Percentiles rank a stretch among this genome's conserved stretches.
phyloP scores from a whole-genome alignment of 2,329 filamentous ascomycete species.

The Fusarium sp. region DNA sequence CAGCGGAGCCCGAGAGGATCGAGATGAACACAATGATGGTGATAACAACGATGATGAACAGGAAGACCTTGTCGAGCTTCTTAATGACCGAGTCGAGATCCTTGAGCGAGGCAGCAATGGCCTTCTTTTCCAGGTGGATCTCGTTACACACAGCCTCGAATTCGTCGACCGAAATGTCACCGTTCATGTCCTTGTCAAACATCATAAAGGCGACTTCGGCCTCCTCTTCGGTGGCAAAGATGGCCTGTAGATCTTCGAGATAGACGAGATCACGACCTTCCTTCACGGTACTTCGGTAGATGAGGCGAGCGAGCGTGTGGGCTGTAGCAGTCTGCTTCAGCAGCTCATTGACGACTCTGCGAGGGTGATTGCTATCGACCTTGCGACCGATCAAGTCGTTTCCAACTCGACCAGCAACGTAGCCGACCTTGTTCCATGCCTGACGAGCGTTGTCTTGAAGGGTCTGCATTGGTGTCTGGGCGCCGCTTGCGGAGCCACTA shows the following conservation, averaged over 20 bases:
- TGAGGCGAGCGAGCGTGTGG: slow-evolving; percentile 85
- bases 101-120: slow-evolving; percentile 93
- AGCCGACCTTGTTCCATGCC: slow-evolving; percentile 82
- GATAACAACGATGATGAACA: slow-evolving; percentile 86
- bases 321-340: slow-evolving; percentile 77
- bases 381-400: slow-evolving; percentile 90
- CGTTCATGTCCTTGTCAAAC: slow-evolving; percentile 97
- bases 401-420: slow-evolving; percentile 85
- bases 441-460: slow-evolving; percentile 80
- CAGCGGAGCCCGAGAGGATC: slow-evolving; percentile 89
- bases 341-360: slow-evolving; percentile 85
- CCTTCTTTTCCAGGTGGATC: slow-evolving; percentile 93
- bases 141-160: slow-evolving; percentile 93
- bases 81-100: slow-evolving; percentile 93
- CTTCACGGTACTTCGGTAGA: slow-evolving; percentile 87
- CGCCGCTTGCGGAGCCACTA: slow-evolving; percentile 63
- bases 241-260: slow-evolving; percentile 79
- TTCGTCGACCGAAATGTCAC: slow-evolving; percentile 95
- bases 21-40: slow-evolving; percentile 88
- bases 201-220: slow-evolving; percentile 89
- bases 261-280: slow-evolving; percentile 80
- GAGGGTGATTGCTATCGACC: slow-evolving; percentile 78
- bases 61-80: slow-evolving; percentile 88
- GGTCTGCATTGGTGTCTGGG: slow-evolving; percentile 78
- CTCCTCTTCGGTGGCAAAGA: slow-evolving; percentile 86